Evolutionary conservation across 2,329 filamentous ascomycete genomes (phyloP), one percentile per base, ranked within the genome.

Genomic region (Colletotrichum tabaci): DNA sequence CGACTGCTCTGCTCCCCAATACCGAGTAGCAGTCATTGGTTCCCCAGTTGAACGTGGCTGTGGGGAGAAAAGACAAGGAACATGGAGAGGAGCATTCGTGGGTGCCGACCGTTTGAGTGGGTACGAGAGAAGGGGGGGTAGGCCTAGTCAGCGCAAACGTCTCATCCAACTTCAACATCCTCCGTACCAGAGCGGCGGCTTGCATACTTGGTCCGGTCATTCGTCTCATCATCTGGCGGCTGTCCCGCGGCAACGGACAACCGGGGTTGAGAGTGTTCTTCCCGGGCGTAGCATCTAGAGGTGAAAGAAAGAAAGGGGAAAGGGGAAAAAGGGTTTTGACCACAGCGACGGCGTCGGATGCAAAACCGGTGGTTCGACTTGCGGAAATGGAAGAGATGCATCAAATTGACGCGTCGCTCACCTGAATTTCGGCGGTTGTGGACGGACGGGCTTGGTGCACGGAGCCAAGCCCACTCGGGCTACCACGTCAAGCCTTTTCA

Each of bases 371-470:
- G 26, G 10, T 35, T 53, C 63, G 44, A 23, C 50, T 47, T 57
- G 52, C 26, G 40, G 53, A 9, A 30, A 16, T 13, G 5, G 13
- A 10, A 13, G 40, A 58, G 46, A 55, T 55, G 44, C 52, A 58
- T 44, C 58, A 13, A 58, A n/a, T 49, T 13, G 46, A 53, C 23
- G 12, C 18, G 66, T 47, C 18, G 46, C 44, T 67, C 69, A 56
- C 67, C 46, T 68, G 61, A 68, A 67, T 60, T 58, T 67, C 61
- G 69, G 61, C 40, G 52, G 46, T 64, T 53, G 58, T 56, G 65
- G 38, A 72, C 69, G 60, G 65, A 69, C 58, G 53, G 61, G 58
- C 23, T 42, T 62, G 46, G 13, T 63, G 46, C 60, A 18, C 58
- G 63, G n/a, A 60, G 64, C 58, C 58, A 68, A 71, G 68, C 53